These are phyloP conservation scores for Calonectria montana DNA, from an alignment of 2,329 filamentous ascomycete species.

Conservation along the genomic window DNA sequence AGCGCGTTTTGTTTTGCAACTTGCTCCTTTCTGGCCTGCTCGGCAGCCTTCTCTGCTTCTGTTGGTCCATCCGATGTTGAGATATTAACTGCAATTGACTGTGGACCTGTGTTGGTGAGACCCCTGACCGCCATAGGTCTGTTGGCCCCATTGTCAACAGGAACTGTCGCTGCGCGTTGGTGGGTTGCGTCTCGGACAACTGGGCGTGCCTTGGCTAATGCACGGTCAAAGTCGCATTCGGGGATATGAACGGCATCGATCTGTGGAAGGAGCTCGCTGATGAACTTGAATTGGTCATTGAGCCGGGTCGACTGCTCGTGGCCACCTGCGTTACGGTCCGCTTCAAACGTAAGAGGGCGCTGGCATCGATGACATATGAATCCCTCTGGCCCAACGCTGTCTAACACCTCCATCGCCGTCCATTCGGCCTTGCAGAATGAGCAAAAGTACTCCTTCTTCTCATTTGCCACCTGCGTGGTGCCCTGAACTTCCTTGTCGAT, in stretches of 20 bases:
- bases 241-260: slow-evolving; percentile 82
- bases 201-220: slow-evolving; percentile 70
- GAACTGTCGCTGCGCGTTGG: slow-evolving; percentile 70
- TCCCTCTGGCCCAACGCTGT: slow-evolving; percentile 75
- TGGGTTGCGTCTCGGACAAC: slow-evolving; percentile 76
- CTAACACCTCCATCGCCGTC: slow-evolving; percentile 89
- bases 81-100: slow-evolving; percentile 77
- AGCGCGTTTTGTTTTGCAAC: slow-evolving; percentile 76
- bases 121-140: slow-evolving; percentile 78
- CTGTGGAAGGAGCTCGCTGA: slow-evolving; percentile 79
- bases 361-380: slow-evolving; percentile 89
- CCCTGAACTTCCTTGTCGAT: slow-evolving; percentile 91
- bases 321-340: slow-evolving; percentile 75
- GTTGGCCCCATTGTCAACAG: slow-evolving; percentile 63
- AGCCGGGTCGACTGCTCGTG: slow-evolving; percentile 79
- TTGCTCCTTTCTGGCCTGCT: slow-evolving; percentile 73
- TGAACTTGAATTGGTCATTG: slow-evolving; percentile 83
- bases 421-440: slow-evolving; percentile 84
- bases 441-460: slow-evolving; percentile 94
- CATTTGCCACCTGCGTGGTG: slow-evolving; percentile 80
- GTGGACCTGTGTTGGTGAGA: slow-evolving; percentile 72
- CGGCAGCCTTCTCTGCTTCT: slow-evolving; percentile 74
- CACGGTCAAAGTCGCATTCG: slow-evolving; percentile 78
- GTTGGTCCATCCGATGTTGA: slow-evolving; percentile 73
- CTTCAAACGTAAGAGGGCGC: slow-evolving; percentile 71